Conservation (phyloP, 1,284 basidiomycete species). For the Naganishia cerealis region DNA sequence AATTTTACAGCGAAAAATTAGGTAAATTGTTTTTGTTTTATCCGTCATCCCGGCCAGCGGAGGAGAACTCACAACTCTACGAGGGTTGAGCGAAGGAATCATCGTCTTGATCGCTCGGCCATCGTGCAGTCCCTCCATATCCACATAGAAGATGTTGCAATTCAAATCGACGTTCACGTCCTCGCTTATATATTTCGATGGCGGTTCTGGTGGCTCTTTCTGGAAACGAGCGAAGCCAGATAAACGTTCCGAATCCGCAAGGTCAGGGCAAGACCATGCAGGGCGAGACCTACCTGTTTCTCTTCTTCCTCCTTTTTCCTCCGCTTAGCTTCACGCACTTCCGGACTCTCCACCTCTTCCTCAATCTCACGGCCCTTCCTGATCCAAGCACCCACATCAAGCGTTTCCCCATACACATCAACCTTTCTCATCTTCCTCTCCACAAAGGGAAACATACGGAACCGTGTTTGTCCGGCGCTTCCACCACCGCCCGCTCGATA, state of each 20-base stretch:
- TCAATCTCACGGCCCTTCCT: slow-evolving; percentile 83
- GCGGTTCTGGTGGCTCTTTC: slow-evolving; percentile 74
- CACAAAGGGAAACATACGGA: slow-evolving; percentile 95
- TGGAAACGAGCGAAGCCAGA: slow-evolving; percentile 44
- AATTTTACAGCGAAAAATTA: background rate
- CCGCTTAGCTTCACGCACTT: slow-evolving; percentile 70
- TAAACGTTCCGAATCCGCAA: background rate
- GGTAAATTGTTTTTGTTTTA: background rate
- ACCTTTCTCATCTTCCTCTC: slow-evolving; percentile 86
- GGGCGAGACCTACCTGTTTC: slow-evolving; percentile 61
- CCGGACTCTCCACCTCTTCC: slow-evolving; percentile 79
- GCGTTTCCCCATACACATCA: slow-evolving; percentile 91
- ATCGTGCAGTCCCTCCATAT: slow-evolving; percentile 94
- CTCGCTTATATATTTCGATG: slow-evolving; percentile 84
- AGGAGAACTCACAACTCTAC: slow-evolving; percentile 71
- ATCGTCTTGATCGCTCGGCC: slow-evolving; percentile 95
- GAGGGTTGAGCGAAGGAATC: slow-evolving; percentile 90
- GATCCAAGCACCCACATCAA: slow-evolving; percentile 92
- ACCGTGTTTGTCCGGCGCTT: slow-evolving; percentile 65
- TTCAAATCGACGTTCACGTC: slow-evolving; percentile 72
- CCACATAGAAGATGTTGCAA: slow-evolving; percentile 84
- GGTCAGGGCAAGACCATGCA: background rate
- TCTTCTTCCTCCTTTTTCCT: slow-evolving; percentile 75
- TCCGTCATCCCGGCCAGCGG: background rate
- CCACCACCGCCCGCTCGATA: background rate